A percentile compares a stretch with the other conserved stretches of the same genome.
Evolutionary conservation across 352 stramenopile genomes (phyloP).

Genomic region (Blastocystis sp.): DNA sequence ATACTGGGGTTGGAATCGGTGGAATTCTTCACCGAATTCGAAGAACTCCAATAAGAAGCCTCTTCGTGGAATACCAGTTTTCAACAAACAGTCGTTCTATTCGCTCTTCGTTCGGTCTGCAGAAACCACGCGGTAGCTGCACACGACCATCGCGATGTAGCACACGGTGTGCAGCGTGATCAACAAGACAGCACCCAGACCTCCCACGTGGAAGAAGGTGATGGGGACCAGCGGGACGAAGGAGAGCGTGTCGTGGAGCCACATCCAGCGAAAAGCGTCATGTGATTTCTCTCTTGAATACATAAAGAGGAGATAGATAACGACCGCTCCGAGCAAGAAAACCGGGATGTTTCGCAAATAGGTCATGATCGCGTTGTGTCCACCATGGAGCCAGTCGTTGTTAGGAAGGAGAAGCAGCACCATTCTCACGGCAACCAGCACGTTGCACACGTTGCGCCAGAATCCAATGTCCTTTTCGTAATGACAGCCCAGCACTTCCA

Average conservation of each 20-base stretch:
- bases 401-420: slow-evolving; percentile 8
- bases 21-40: background rate
- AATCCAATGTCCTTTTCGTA: background rate
- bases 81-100: background rate
- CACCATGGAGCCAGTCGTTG: slow-evolving; percentile 26
- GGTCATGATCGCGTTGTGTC: background rate
- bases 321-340: background rate
- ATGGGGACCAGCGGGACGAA: background rate
- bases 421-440: background rate
- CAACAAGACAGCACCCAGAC: background rate
- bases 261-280: slow-evolving; percentile 25
- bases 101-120: background rate
- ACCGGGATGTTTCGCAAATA: slow-evolving; percentile 13
- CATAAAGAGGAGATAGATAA: slow-evolving; percentile 5
- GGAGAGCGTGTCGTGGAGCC: background rate
- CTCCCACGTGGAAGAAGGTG: background rate
- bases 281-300: background rate
- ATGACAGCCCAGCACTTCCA: background rate
- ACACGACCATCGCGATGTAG: background rate
- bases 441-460: background rate
- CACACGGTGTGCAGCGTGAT: background rate
- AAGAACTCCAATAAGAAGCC: background rate
- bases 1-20: background rate
- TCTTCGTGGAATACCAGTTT: background rate
- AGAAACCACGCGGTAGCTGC: background rate